A percentile compares a stretch with the other conserved stretches of the same genome.
Evolutionary conservation across 257 asterid genomes (phyloP).

Genomic region (Petunia secreta): DNA sequence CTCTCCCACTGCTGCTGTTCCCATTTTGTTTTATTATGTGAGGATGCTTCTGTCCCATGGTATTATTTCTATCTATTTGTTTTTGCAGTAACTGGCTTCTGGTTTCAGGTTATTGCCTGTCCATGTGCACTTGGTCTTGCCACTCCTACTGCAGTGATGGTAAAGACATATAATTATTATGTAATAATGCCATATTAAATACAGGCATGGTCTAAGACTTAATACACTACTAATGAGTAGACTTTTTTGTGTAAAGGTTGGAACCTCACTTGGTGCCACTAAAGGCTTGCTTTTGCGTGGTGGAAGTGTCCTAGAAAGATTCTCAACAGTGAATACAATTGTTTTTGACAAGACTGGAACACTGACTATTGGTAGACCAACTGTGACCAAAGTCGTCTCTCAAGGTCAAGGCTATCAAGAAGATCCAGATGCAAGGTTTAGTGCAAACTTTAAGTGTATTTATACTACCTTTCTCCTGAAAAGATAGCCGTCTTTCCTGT

Average conservation of each 20-base stretch:
- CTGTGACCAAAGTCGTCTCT: slow-evolving; percentile 73
- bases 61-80: slow-evolving; percentile 8
- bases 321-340: slow-evolving; percentile 74
- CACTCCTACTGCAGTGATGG: slow-evolving; percentile 99
- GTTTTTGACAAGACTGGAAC: slow-evolving; percentile 99
- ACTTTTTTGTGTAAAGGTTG: slow-evolving; percentile 63
- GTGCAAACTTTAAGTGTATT: slow-evolving; percentile 32
- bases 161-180: slow-evolving; percentile 36
- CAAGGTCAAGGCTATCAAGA: slow-evolving; percentile 40
- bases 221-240: slow-evolving; percentile 18
- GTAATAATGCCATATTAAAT: not conserved
- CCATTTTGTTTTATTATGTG: not conserved
- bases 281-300: slow-evolving; percentile 98
- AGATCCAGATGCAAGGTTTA: slow-evolving; percentile 59
- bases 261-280: slow-evolving; percentile 99
- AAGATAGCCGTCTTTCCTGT: not conserved
- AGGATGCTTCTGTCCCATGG: slow-evolving; percentile 7
- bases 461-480: not conserved
- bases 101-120: slow-evolving; percentile 91
- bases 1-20: not conserved
- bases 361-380: slow-evolving; percentile 87
- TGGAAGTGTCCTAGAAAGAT: slow-evolving; percentile 86
- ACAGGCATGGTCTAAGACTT: slow-evolving; percentile 14
- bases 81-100: slow-evolving; percentile 27
- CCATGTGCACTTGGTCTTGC: slow-evolving; percentile 99